Evolutionary conservation across 345 rosid genomes (phyloP).

Genomic region (Heritiera fomes): DNA sequence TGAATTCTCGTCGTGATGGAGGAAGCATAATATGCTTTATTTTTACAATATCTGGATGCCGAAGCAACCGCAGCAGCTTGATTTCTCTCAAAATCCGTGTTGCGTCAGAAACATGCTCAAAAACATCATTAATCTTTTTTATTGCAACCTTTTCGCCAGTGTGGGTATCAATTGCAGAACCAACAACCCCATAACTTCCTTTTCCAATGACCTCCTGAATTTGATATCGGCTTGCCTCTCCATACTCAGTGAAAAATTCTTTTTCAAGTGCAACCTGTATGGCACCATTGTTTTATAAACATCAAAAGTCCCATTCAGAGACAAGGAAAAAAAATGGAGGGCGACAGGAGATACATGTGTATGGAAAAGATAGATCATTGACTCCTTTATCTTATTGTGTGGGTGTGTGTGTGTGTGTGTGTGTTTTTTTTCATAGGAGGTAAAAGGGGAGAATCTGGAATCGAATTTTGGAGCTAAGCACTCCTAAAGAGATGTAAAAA

Average conservation of each 20-base stretch:
- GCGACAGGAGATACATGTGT: neutral
- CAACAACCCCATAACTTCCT: slow-evolving; percentile 98
- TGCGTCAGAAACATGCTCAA: slow-evolving; percentile 97
- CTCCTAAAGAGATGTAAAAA: too few relatives aligned
- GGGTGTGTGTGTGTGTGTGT: too few relatives aligned
- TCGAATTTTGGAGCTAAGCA: too few relatives aligned
- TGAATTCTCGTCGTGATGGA: slow-evolving; percentile 92
- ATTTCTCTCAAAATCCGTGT: slow-evolving; percentile 95
- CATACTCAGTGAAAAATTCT: slow-evolving; percentile 97
- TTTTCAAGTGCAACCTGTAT: slow-evolving; percentile 56
- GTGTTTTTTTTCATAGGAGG: too few relatives aligned
- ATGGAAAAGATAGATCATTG: neutral
- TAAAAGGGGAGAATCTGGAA: too few relatives aligned
- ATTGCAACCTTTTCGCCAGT: slow-evolving; percentile 92
- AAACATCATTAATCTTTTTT: slow-evolving; percentile 94
- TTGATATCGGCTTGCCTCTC: slow-evolving; percentile 87
- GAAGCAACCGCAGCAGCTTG: slow-evolving; percentile 87
- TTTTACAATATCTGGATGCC: slow-evolving; percentile 93
- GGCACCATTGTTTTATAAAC: slow-evolving; percentile 5
- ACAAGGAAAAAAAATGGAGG: neutral
- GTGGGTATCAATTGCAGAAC: slow-evolving; percentile 79
- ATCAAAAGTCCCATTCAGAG: neutral
- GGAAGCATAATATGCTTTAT: slow-evolving; percentile 97
- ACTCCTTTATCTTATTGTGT: neutral
- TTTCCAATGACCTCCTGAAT: slow-evolving; percentile 94